Base-by-base conservation (phyloP, 768 basidiomycete genomes). In the Termitomyces sp. region DNA sequence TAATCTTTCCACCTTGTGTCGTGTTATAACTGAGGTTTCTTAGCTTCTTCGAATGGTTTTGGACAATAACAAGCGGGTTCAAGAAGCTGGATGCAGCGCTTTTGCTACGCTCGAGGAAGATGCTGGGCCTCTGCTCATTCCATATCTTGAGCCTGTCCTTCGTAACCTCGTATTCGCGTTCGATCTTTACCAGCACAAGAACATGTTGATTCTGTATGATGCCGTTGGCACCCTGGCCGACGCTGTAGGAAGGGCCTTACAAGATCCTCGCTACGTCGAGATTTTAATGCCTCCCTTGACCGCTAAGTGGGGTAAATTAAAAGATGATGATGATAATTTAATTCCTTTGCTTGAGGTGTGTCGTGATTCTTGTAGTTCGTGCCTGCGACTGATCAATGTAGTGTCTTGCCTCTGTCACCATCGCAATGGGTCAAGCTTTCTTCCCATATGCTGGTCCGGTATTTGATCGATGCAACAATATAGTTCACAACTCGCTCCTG, bases 71-170 rank as follows among this genome's bases (percentile, higher is more conserved):
- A 98, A 99, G 74, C 90, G 94, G 26, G 97, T 99, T 1, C 97
- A 99, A 75, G 97, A 99, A 73, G 97, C 97, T 4, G 97, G 97
- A 9, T 99, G 97, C 73, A 95, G 93, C 62, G 97, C 97, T 0
- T 98, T 99, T 67, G 97, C 97, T 13, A 98, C 97, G 16, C 82
- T 98, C 11, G 97, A 99, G 71, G 97, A 99, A 71, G 97, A 98
- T 70, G 97, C 97, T 5, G 96, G 94, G 2, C 66, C 80, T 3
- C 89, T 91, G 63, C 84, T 99, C 52, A 88, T 86, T 11, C 97
- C 97, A 1, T 98, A 90, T 74, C 86, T 98, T 16, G 94, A 96
- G 65, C 95, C 95, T 3, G 92, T 99, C 54, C 77, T 99, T 57
- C 87, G 90, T 54, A 98, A 98, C 71, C 79, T 99, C 54, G 95